Base-by-base conservation (phyloP, 2,329 filamentous ascomycete species). In the Pseudofabraea citricarpa region DNA sequence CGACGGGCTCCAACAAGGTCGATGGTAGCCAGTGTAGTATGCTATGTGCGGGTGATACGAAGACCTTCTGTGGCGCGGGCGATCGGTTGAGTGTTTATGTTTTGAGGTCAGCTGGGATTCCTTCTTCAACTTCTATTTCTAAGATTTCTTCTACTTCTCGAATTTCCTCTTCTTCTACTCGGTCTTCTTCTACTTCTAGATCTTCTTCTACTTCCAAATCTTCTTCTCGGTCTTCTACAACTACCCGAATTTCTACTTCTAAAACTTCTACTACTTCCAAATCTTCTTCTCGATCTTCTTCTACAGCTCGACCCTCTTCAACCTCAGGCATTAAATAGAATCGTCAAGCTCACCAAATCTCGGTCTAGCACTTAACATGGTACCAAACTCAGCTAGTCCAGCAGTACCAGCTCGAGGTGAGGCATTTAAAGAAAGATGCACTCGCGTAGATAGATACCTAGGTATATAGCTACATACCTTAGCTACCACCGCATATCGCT, bases 31-130 rank as follows among this genome's bases (percentile, higher is more conserved):
- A 41, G 15, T 41, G 40, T 15, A 33, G 10, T n/a, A 33, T 41
- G 27, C 27, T 33, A 12, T 41, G 40, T 33, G 40, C 13, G 24
- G 32, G 32, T 16, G 35, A 41, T 22, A 20, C 27, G 12, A 20
- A 33, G n/a, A 31, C 33, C 20, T 41, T 35, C 27, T 41, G 40
- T 26, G 3, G 55, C 58, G 35, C 35, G 21, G 18, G 18, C 15
- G n/a, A 37, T 37, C 35, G 35, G 21, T 22, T 37, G 16, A 37
- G 35, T n/a, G 35, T 37, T 15, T 37, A 37, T 37, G n/a, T n/a
- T n/a, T n/a, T n/a, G n/a, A n/a, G n/a, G n/a, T n/a, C 13, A 20
- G 3, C 16, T 37, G 19, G 35, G 35, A 15, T 6, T 9, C 18
- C 40, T 3, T n/a, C 16, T 12, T 29, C 23, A 5, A 6, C 41